These are phyloP conservation scores for Neltuma alba DNA, from an alignment of 306 rosid genomes.

Conservation along the genomic window DNA sequence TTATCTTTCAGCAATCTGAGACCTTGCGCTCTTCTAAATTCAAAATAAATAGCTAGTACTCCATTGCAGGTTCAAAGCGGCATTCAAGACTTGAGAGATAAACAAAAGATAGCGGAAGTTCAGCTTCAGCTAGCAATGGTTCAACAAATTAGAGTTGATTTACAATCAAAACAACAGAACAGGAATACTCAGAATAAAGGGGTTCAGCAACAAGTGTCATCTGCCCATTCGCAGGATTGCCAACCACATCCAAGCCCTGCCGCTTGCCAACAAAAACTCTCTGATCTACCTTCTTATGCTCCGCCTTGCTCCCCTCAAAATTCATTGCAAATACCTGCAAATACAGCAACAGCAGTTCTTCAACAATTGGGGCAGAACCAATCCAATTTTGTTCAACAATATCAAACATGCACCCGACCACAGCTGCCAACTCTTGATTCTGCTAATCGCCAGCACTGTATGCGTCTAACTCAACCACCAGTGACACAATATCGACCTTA, in stretches of 20 bases:
- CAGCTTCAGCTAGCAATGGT: conserved; percentile 16
- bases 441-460: background rate
- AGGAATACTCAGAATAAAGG: conserved; percentile 17
- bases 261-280: background rate
- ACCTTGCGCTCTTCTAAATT: background rate
- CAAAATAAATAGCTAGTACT: background rate
- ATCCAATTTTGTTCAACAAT: background rate
- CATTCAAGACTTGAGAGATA: conserved; percentile 20
- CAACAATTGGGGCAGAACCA: background rate
- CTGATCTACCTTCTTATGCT: background rate
- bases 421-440: background rate
- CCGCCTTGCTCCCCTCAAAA: background rate
- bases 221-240: background rate
- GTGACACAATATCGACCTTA: background rate
- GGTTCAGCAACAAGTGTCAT: conserved; percentile 9
- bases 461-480: background rate
- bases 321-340: background rate
- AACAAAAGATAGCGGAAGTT: conserved; percentile 14
- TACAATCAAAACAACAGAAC: background rate
- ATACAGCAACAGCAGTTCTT: background rate
- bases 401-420: background rate
- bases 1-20: background rate
- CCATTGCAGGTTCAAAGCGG: conserved; percentile 16
- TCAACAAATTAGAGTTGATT: conserved; percentile 11
- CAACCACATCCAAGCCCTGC: conserved; percentile 9